A percentile compares a stretch with the other conserved stretches of the same genome.
These are phyloP conservation scores for Trichophyton equinum DNA, from an alignment of 2,329 filamentous ascomycete species.

Conservation along the genomic window DNA sequence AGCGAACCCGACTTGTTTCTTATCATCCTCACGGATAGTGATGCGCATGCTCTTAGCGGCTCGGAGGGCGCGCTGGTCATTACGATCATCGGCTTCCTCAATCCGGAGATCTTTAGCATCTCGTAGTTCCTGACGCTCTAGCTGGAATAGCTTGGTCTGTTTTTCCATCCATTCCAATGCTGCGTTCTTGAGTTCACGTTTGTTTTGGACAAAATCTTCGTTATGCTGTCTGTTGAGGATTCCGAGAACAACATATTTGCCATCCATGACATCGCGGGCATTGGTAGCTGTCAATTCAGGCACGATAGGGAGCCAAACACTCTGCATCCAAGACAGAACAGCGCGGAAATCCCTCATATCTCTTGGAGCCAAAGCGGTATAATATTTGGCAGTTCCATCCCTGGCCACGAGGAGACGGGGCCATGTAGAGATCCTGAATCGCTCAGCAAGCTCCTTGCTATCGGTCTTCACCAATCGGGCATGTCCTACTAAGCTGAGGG, in stretches of 20 bases:
- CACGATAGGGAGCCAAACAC: slow-evolving; percentile 89
- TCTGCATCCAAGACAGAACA: slow-evolving; percentile 85
- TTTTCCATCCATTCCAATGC: slow-evolving; percentile 98
- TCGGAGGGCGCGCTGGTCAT: slow-evolving; percentile 74
- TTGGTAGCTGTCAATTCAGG: slow-evolving; percentile 87
- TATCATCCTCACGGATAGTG: slow-evolving; percentile 74
- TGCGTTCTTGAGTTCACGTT: slow-evolving; percentile 86
- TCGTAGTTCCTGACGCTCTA: slow-evolving; percentile 82
- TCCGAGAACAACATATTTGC: slow-evolving; percentile 86
- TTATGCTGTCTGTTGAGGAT: slow-evolving; percentile 69
- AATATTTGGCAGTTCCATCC: slow-evolving; percentile 82
- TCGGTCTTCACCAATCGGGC: slow-evolving; percentile 87
- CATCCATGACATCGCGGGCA: slow-evolving; percentile 86
- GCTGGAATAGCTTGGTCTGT: slow-evolving; percentile 78
- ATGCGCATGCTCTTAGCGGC: slow-evolving; percentile 84
- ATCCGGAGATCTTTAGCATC: slow-evolving; percentile 92
- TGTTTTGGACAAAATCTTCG: slow-evolving; percentile 64
- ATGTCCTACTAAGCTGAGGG: slow-evolving; percentile 77
- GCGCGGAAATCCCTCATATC: slow-evolving; percentile 82
- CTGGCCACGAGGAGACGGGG: slow-evolving; percentile 82
- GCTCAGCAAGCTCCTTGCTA: slow-evolving; percentile 58
- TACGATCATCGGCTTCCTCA: slow-evolving; percentile 87
- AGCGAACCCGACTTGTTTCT: slow-evolving; percentile 83
- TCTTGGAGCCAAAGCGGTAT: slow-evolving; percentile 69
- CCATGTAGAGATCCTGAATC: slow-evolving; percentile 95